Evolutionary conservation across 805 yeast species (phyloP).

Genomic region (Helenozyma rhizophorensis): DNA sequence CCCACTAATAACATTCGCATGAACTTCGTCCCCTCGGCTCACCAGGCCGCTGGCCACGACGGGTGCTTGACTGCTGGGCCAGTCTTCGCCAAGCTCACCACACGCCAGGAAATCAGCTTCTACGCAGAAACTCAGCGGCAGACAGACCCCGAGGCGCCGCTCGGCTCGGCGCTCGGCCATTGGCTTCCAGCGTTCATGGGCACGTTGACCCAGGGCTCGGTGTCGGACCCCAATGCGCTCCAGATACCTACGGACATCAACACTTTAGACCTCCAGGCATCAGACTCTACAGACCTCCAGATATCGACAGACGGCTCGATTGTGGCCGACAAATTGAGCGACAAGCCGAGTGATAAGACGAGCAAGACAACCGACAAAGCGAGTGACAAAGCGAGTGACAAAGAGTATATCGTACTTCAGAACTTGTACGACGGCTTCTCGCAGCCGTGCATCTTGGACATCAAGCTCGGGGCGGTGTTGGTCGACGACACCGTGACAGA

Average conservation of each 20-base stretch:
- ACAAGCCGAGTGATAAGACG: conserved; percentile 6
- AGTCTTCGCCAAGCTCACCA: conserved; percentile 68
- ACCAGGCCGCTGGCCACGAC: conserved; percentile 91
- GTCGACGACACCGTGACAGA: conserved; percentile 48
- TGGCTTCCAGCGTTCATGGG: conserved; percentile 71
- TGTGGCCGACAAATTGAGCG: too few relatives aligned
- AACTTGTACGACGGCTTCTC: conserved; percentile 60
- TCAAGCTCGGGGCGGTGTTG: conserved; percentile 71
- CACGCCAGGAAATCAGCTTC: conserved; percentile 67
- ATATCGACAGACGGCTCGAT: too few relatives aligned
- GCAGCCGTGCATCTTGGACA: conserved; percentile 73
- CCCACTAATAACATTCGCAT: not conserved
- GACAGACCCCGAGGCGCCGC: conserved; percentile 16
- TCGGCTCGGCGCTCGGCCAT: conserved; percentile 37
- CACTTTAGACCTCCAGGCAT: too few relatives aligned
- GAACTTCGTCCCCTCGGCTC: conserved; percentile 22
- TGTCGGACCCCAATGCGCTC: too few relatives aligned
- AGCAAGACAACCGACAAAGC: not conserved
- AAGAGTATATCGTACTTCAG: conserved; percentile 58
- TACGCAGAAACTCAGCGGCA: conserved; percentile 39
- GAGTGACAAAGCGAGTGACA: conserved; percentile 3
- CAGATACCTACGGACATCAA: too few relatives aligned
- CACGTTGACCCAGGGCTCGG: conserved; percentile 42
- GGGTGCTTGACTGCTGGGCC: conserved; percentile 70
- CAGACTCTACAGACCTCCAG: too few relatives aligned